phyloP scores from a whole-genome alignment of 1,284 basidiomycete genomes.

The Anthracocystis walkeri region DNA sequence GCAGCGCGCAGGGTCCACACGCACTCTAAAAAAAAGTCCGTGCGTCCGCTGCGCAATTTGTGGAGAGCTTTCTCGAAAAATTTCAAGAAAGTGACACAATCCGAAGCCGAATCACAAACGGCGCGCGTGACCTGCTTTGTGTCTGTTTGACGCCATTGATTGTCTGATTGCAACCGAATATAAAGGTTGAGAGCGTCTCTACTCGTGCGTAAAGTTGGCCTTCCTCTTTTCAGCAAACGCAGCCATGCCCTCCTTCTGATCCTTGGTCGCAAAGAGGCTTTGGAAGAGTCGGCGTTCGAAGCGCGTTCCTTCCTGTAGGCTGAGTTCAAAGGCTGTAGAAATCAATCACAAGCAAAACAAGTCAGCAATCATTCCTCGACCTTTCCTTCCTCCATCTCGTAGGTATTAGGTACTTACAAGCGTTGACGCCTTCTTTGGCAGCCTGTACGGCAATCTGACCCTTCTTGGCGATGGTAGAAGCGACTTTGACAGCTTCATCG shows the following conservation, averaged over 20 bases:
- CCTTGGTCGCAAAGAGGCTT: constrained; percentile 89
- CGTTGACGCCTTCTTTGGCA: constrained; percentile 95
- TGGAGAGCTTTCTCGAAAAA: constrained; percentile 31
- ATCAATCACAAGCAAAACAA: not conserved
- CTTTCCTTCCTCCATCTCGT: not conserved
- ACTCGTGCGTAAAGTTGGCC: constrained; percentile 62
- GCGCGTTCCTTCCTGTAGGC: constrained; percentile 83
- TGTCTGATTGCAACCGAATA: not conserved
- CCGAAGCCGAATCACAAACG: not conserved
- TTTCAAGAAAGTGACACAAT: constrained; percentile 4
- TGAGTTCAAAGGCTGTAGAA: constrained; percentile 77
- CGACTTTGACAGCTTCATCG: constrained; percentile 87
- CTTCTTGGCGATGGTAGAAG: constrained; percentile 83
- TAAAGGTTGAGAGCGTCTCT: not conserved
- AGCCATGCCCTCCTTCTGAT: constrained; percentile 97
- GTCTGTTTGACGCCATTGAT: constrained; percentile 5
- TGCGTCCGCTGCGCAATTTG: constrained; percentile 4
- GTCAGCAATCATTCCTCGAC: constrained; percentile 2
- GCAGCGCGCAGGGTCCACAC: too few relatives aligned
- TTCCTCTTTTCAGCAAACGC: constrained; percentile 99
- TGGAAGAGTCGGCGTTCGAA: constrained; percentile 94
- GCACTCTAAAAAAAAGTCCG: constrained; percentile 1
- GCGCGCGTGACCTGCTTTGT: constrained; percentile 18
- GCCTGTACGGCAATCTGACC: constrained; percentile 87
- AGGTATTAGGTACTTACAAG: constrained; percentile 73